Base-by-base conservation (phyloP, 495 filamentous ascomycete species). In the Xylaria scruposa region DNA sequence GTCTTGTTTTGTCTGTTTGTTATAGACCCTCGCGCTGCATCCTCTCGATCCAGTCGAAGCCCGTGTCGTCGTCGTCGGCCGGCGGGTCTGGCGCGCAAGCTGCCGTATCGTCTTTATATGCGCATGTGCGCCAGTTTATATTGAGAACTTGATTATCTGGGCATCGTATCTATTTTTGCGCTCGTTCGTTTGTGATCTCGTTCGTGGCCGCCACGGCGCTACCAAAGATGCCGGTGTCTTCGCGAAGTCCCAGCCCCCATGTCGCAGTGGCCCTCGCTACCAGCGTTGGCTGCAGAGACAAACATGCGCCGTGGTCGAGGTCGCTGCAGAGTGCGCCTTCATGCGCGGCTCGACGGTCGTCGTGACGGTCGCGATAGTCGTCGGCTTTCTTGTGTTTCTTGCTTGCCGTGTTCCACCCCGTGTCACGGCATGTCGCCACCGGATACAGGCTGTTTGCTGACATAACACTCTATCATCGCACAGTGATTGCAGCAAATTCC, bases 401-500 rank as follows among this genome's bases (percentile, higher is more conserved):
- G 49, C 49, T 67, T 71, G 51, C 38, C 62, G 49, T 60, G 70
- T 67, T 40, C 60, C n/a, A 38, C 61, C 40, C 53, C 51, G 74
- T 80, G 73, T 76, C 74, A 65, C 72, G 73, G 59, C 75, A 68
- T 70, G 33, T 64, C 64, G 29, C 29, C 29, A 13, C 68, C 56
- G 33, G 73, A 61, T 74, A 69, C 68, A 47, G 49, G 61, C 54
- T 63, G 70, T 72, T 74, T 75, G 56, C 77, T 79, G 63, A 79
- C 59, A 70, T 54, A 38, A 53, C 46, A 60, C 59, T 49, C 12
- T 74, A 49, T 74, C 26, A 70, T 68, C 73, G 49, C 59, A 60
- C 74, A 86, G 84, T 78, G 21, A 81, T 78, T 67, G 72, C 79
- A 58, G 65, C 70, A 59, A 71, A 73, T 26, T 74, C 94, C 74